Base-by-base conservation (phyloP, 176 grass and related monocot genomes). In the Pontederia crassipes region DNA sequence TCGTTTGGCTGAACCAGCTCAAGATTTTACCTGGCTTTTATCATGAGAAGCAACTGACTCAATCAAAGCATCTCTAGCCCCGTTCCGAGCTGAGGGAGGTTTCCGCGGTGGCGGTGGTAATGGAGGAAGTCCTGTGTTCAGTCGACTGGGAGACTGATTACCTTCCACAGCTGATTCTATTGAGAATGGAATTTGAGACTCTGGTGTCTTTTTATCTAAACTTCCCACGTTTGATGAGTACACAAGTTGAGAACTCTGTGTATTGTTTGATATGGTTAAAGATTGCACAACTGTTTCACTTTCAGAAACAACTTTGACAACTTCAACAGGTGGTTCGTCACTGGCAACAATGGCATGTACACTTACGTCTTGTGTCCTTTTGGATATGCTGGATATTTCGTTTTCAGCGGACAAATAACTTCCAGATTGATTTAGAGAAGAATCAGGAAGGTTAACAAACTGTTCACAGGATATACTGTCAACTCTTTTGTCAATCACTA, bases 41-140 rank as follows among this genome's bases (percentile, higher is more conserved):
- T 91, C 87, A 81, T 88, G 92, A 78, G 76, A 82, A 54, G 76
- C 82, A 62, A 88, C 50, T 50, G 62, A 69, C 57, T 75, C 78
- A 85, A 88, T 72, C 50, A 81, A 46, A 53, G 81, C 87, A 72
- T 85, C 87, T 77, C 57, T 82, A 45, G 78, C 80, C 46, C 70
- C 74, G 60, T 56, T 59, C 48, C 76, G 81, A 56, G 78, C 65
- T 45, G 76, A 18, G 46, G 54, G 58, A 49, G 55, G 49, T 20
- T 67, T 75, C 49, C 73, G 64, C 60, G 72, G 68, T 52, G 46
- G 8, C 11, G 45, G 26, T 51, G 48, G 48, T 8, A 52, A 27
- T 52, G 47, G 62, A 50, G 62, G 46, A 65, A 65, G 11, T 17
- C 14, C 50, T 8, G 20, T 8, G 13, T 65, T 47, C 1, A 13